phyloP scores from a whole-genome alignment of 371 early-diverging fungal species.

The Actinomucor elegans region DNA sequence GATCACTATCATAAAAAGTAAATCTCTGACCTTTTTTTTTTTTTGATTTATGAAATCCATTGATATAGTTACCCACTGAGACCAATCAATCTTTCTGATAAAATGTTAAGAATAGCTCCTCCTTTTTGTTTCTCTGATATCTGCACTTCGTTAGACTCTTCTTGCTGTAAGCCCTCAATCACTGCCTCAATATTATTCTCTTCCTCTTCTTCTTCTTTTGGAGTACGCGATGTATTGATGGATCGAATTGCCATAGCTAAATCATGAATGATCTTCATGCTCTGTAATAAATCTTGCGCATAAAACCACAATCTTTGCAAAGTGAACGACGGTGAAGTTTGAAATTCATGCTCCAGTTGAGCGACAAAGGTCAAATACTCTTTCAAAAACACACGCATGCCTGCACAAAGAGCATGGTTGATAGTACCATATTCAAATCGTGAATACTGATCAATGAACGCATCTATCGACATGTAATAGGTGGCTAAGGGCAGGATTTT shows the following conservation, averaged over 20 bases:
- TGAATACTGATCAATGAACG: slow-evolving; percentile 74
- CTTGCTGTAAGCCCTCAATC: slow-evolving; percentile 49
- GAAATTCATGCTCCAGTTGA: slow-evolving; percentile 86
- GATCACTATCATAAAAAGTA: slow-evolving; percentile 57
- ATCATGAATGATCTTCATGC: slow-evolving; percentile 68
- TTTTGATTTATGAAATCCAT: slow-evolving; percentile 31
- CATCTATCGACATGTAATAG: slow-evolving; percentile 67
- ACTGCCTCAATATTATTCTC: slow-evolving; percentile 52
- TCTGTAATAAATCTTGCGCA: slow-evolving; percentile 72
- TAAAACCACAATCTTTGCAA: slow-evolving; percentile 90
- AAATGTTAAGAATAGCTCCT: slow-evolving; percentile 60
- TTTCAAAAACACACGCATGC: slow-evolving; percentile 70
- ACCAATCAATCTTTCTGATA: slow-evolving; percentile 61
- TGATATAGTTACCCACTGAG: slow-evolving; percentile 65
- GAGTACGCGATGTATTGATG: not conserved
- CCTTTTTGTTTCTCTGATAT: slow-evolving; percentile 60
- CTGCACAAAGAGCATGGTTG: slow-evolving; percentile 88
- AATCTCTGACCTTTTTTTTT: slow-evolving; percentile 58
- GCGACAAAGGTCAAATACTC: slow-evolving; percentile 87
- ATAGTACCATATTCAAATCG: slow-evolving; percentile 83
- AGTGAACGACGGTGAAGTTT: slow-evolving; percentile 73
- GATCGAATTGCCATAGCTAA: slow-evolving; percentile 54
- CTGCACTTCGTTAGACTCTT: slow-evolving; percentile 26
- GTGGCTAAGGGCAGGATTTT: slow-evolving; percentile 78
- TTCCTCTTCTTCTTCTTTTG: slow-evolving; percentile 2